phyloP scores from a whole-genome alignment of 2,329 filamentous ascomycete species.

The Microcyclosporella mali region DNA sequence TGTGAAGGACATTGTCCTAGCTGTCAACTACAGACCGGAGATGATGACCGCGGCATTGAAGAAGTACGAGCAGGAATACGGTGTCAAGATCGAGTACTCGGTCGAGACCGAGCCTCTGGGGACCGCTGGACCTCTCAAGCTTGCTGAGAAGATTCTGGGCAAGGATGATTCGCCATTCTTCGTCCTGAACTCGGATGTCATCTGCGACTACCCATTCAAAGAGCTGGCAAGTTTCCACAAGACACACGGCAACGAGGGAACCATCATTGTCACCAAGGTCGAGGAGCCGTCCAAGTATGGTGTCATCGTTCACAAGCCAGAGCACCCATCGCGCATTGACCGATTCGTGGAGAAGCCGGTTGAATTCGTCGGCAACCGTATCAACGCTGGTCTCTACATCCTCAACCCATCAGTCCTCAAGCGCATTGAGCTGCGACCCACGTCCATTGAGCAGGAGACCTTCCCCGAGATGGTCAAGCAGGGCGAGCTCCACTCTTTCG shows the following conservation, averaged over 20 bases:
- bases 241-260: conserved; percentile 87
- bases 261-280: conserved; percentile 97
- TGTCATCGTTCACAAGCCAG: conserved; percentile 95
- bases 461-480: conserved; percentile 92
- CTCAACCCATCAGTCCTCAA: conserved; percentile 85
- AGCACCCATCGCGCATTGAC: conserved; percentile 85
- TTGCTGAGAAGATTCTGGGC: conserved; percentile 82
- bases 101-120: conserved; percentile 93
- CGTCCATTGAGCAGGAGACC: conserved; percentile 96
- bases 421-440: conserved; percentile 91
- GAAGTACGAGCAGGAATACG: conserved; percentile 90
- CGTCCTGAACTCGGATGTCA: conserved; percentile 96
- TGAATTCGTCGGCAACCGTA: conserved; percentile 96
- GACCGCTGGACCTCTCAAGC: conserved; percentile 90
- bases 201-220: conserved; percentile 95
- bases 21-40: conserved; percentile 97
- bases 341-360: conserved; percentile 99
- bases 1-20: conserved; percentile 94
- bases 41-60: conserved; percentile 91
- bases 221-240: conserved; percentile 89
- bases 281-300: conserved; percentile 99
- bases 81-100: conserved; percentile 93
- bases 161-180: conserved; percentile 97
- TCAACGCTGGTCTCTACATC: conserved; percentile 98
- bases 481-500: conserved; percentile 88